Evolutionary conservation across 1,284 basidiomycete genomes (phyloP), one percentile per base, ranked within the genome.

Genomic region (Malassezia dermatis): DNA sequence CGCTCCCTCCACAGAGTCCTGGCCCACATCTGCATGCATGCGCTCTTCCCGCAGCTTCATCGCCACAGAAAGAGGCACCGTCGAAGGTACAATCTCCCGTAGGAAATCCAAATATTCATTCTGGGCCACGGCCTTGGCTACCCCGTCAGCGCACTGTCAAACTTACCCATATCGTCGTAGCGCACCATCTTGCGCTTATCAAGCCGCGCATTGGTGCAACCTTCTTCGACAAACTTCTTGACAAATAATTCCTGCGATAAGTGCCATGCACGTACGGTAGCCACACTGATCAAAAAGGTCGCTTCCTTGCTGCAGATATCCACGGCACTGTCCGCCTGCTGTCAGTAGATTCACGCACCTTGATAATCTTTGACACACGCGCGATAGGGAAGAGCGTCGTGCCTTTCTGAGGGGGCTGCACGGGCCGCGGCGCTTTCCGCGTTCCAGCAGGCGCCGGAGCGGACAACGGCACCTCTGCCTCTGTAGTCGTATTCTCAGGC

Each of bases 281-380:
- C 67, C 6, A 59, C 47, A 27, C 58, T 62, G 52, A 69, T 67
- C 35, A 67, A 55, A 27, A 69, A 67, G 8, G 60, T 64, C 12
- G 67, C 67, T 56, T 69, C 67, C 31, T 63, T 62, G 27, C 63
- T 64, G 61, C 67, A 69, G 28, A 67, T 67, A 35, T 69, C 67
- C 17, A 69, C 62, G 26, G 66, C 63, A 21, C 53, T 61, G 31
- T 69, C 67, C 12, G 67, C 66, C 56, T 56, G 24, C 3, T 4
- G 12, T 26, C 8, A 41, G 45, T 35, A 21, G 11, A 13, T 12
- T 8, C 24, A 45, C 53, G 8, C 13, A 56, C 55, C 49, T 69
- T 69, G 61, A 69, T 67, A 52, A 69, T 69, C 34, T 64, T 60
- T 15, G 57, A 31, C 1, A 69, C 61, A 26, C 67, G 58, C 4